Conservation (phyloP, 1,284 basidiomycete species). For the Volvariella surrecta region DNA sequence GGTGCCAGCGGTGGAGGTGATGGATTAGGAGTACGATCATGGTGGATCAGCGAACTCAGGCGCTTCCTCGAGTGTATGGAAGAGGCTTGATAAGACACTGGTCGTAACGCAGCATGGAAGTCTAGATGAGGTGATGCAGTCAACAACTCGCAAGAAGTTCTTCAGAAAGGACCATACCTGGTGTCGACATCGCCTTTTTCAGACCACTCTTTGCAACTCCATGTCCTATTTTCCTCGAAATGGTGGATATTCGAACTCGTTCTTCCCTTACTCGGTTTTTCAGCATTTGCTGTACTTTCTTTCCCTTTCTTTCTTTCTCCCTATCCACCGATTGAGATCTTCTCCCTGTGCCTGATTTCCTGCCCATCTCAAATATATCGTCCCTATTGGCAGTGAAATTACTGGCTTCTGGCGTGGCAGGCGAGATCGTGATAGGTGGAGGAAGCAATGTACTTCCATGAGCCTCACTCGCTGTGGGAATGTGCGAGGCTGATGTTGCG, state of each 20-base stretch:
- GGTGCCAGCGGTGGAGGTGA: constrained; percentile 31
- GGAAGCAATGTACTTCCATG: not conserved
- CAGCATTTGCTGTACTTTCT: constrained; percentile 66
- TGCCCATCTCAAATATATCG: constrained; percentile 8
- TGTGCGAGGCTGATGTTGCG: too few species aligned
- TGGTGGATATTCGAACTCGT: constrained; percentile 62
- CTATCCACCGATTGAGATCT: constrained; percentile 29
- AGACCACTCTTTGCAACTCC: constrained; percentile 52
- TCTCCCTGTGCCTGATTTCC: constrained; percentile 9
- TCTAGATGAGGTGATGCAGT: constrained; percentile 29
- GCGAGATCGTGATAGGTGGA: constrained; percentile 22
- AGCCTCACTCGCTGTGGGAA: not conserved
- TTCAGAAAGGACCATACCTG: constrained; percentile 34
- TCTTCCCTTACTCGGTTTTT: constrained; percentile 67
- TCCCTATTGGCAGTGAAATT: constrained; percentile 6
- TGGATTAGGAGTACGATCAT: constrained; percentile 26
- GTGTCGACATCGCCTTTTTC: constrained; percentile 53
- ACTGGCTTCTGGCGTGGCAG: constrained; percentile 23
- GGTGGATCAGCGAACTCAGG: constrained; percentile 39
- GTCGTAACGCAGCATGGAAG: constrained; percentile 53
- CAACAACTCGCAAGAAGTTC: constrained; percentile 4
- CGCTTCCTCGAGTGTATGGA: constrained; percentile 78
- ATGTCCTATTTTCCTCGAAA: constrained; percentile 67
- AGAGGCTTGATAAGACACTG: constrained; percentile 70
- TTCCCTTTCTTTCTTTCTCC: constrained; percentile 40